These are phyloP conservation scores for Puya raimondii DNA, from an alignment of 176 grass and related monocot genomes.

Conservation along the genomic window DNA sequence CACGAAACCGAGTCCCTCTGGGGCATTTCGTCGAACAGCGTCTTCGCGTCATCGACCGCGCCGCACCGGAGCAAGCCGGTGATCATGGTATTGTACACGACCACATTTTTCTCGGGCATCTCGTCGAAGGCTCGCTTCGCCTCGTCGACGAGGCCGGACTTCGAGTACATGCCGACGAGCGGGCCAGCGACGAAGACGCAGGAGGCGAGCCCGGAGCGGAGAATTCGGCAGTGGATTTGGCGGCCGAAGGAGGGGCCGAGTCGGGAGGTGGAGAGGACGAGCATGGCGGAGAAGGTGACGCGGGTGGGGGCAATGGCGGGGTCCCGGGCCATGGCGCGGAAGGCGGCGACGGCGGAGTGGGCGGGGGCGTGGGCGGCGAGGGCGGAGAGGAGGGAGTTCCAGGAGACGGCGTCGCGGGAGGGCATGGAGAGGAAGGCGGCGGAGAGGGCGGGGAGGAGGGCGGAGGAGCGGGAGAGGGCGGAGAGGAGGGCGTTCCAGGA, in stretches of 20 bases:
- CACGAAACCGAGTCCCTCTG: constrained; percentile 49
- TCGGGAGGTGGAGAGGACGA: constrained; percentile 26
- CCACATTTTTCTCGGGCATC: constrained; percentile 33
- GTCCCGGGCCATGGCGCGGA: constrained; percentile 23
- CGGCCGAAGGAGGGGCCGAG: constrained; percentile 20
- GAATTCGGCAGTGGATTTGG: constrained; percentile 45
- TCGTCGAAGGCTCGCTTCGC: constrained; percentile 37
- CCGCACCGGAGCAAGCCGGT: constrained; percentile 38
- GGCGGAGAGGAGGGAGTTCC: constrained; percentile 42
- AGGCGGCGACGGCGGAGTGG: constrained; percentile 6
- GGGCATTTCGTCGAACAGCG: constrained; percentile 26
- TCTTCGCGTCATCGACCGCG: constrained; percentile 28
- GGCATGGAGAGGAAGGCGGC: constrained; percentile 28
- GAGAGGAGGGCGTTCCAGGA: constrained; percentile 51
- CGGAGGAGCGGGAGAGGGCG: constrained; percentile 21
- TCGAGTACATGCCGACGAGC: constrained; percentile 52
- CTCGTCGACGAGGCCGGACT: constrained; percentile 27
- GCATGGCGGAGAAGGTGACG: constrained; percentile 48
- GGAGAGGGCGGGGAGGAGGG: constrained; percentile 20
- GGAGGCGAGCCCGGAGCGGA: constrained; percentile 33
- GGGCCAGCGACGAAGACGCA: constrained; percentile 43
- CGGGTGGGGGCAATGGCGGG: constrained; percentile 21
- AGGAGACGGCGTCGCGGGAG: constrained; percentile 32
- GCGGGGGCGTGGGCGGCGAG: constrained; percentile 17
- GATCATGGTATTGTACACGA: constrained; percentile 50